A percentile compares a stretch with the other conserved stretches of the same genome.
Conservation (phyloP, 192 early-diverging fungal species). For the Coemansia sp. region DNA sequence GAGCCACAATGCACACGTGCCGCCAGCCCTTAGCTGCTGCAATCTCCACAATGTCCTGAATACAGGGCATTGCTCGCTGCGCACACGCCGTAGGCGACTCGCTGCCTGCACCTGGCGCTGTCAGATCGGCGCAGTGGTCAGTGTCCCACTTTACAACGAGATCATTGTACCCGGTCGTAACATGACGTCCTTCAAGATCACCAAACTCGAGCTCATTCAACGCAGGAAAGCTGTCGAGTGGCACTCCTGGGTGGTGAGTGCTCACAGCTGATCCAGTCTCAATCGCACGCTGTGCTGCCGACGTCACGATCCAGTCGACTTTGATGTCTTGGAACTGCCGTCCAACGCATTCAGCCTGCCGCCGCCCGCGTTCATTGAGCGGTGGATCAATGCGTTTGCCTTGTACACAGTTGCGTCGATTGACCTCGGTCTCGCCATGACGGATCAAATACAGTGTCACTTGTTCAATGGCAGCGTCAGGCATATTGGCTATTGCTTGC, state of each 20-base stretch:
- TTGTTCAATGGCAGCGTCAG: neutral
- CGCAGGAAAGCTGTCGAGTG: constrained; percentile 12
- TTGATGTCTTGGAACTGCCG: constrained; percentile 21
- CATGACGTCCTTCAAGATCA: constrained; percentile 39
- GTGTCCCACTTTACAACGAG: constrained; percentile 28
- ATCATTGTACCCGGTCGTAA: constrained; percentile 39
- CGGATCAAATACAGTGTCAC: constrained; percentile 45
- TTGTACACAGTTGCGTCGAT: constrained; percentile 43
- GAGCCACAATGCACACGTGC: constrained; percentile 28
- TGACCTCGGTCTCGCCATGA: constrained; percentile 53
- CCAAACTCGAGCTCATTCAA: constrained; percentile 45
- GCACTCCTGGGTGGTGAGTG: constrained; percentile 21
- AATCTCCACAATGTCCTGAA: constrained; percentile 16
- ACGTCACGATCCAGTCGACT: constrained; percentile 50
- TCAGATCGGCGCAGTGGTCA: constrained; percentile 9
- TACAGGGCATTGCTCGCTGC: constrained; percentile 24
- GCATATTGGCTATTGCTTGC: neutral
- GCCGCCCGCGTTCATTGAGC: constrained; percentile 40
- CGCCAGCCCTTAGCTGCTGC: constrained; percentile 16
- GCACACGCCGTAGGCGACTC: constrained; percentile 30
- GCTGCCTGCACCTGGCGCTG: constrained; percentile 21
- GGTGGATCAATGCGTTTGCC: constrained; percentile 48
- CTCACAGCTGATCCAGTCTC: constrained; percentile 34
- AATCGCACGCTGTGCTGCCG: constrained; percentile 24
- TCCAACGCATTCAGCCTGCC: constrained; percentile 34